Base-by-base conservation (phyloP, 1,284 basidiomycete species). In the Exobasidium rhododendri region DNA sequence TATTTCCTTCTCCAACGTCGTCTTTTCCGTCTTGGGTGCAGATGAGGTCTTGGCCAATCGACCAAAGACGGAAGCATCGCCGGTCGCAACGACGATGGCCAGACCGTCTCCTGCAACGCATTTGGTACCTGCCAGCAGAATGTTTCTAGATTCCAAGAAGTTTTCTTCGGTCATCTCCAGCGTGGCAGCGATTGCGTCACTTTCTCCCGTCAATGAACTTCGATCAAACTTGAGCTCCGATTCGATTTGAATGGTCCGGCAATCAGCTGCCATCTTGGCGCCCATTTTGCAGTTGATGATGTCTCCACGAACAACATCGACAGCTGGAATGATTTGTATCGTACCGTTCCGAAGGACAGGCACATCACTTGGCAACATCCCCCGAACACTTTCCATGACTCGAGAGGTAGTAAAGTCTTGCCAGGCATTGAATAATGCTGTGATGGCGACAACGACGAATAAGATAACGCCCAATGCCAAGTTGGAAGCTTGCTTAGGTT, bases 231-330 rank as follows among this genome's bases (percentile, higher is more conserved):
- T 83, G 52, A 86, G 77, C 69, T 87, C 86, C 2, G 81, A 74
- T 45, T 74, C 77, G 78, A 83, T 4, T n/a, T 84, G 82, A 40
- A 69, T 43, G 20, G 64, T 28, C 45, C 73, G 68, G 58, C 87
- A 78, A 58, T 84, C 83, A 10, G 83, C 82, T 0, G 86, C 85
- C 2, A 80, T 65, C 61, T 78, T 78, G 55, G 68, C 65, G 11
- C 85, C 85, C 59, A 85, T 71, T 6, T 76, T 69, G 31, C 83
- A 61, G 31, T 75, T 56, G 47, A 89, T 87, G 52, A 89, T 72
- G 73, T 89, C 88, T 24, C 88, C 88, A 67, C 85, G 86, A 52
- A 89, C 88, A 1, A 89, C 81, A 24, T 86, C 84, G 14, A 85
- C 82, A 10, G 87, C 87, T 28, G 87, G 84, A 58, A 88, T 83